Conservation (phyloP, 225 moss, liverwort and hornwort genomes). For the Sphagnum contortum region DNA sequence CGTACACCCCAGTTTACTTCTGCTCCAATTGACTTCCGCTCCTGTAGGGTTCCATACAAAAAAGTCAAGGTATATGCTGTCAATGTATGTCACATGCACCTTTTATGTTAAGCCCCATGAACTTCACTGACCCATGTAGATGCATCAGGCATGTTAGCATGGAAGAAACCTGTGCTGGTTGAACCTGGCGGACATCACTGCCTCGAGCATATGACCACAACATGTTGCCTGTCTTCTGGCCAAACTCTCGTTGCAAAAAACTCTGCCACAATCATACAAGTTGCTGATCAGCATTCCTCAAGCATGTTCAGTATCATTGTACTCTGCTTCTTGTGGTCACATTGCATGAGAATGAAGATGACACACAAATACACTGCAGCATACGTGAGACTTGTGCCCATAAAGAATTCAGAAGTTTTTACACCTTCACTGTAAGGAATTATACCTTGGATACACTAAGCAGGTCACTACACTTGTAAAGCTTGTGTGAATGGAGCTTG, state of each 20-base stretch:
- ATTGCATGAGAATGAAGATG: too few relatives aligned
- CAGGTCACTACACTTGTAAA: slow-evolving; percentile 70
- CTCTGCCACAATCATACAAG: slow-evolving; percentile 32
- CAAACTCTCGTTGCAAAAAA: slow-evolving; percentile 68
- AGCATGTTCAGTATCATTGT: too few relatives aligned
- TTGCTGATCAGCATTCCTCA: too few relatives aligned
- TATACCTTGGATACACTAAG: slow-evolving; percentile 64
- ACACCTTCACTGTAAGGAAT: background rate
- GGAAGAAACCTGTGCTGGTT: slow-evolving; percentile 65
- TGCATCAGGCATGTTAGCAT: too few relatives aligned
- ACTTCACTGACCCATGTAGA: too few relatives aligned
- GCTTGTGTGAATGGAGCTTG: slow-evolving; percentile 56
- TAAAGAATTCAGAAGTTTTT: too few relatives aligned
- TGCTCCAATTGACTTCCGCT: slow-evolving; percentile 98
- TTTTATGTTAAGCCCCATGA: too few relatives aligned
- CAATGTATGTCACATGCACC: too few relatives aligned
- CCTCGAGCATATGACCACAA: slow-evolving; percentile 90
- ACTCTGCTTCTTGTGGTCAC: too few relatives aligned
- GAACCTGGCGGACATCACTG: slow-evolving; percentile 80
- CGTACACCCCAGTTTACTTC: slow-evolving; percentile 99
- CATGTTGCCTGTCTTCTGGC: slow-evolving; percentile 87
- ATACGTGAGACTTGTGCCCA: too few relatives aligned
- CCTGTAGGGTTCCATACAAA: slow-evolving; percentile 32
- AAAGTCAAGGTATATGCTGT: too few relatives aligned
- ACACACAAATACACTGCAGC: too few relatives aligned